Conservation (phyloP, 2,329 filamentous ascomycete genomes). For the Claviceps pusilla region DNA sequence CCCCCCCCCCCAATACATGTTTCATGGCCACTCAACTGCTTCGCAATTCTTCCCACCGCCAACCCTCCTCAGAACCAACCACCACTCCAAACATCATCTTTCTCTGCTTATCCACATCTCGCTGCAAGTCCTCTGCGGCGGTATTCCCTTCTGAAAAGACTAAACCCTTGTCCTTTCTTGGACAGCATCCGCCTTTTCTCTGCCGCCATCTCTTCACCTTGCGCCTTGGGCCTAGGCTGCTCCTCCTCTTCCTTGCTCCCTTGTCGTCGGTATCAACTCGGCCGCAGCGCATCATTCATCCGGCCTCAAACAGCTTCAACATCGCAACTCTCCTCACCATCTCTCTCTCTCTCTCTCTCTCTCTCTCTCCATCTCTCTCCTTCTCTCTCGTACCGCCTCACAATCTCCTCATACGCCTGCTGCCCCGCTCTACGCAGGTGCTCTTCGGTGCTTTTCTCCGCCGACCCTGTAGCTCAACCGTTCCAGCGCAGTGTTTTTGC, state of each 20-base stretch:
- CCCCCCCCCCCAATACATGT: neutral
- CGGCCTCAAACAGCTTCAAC: conserved; percentile 2
- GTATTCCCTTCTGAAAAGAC: neutral
- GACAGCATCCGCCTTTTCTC: neutral
- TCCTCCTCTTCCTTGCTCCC: conserved; percentile 1
- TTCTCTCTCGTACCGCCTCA: neutral
- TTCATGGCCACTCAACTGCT: neutral
- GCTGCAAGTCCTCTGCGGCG: neutral
- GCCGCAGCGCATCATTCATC: conserved; percentile 1
- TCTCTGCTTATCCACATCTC: neutral
- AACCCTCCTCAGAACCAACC: neutral
- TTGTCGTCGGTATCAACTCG: conserved; percentile 1
- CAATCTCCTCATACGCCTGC: neutral
- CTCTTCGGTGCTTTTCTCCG: neutral
- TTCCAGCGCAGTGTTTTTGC: neutral
- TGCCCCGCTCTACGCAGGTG: neutral
- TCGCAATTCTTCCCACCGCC: conserved; percentile 2
- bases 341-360: neutral
- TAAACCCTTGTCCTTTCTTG: neutral
- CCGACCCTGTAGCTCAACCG: neutral
- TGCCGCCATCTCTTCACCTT: neutral
- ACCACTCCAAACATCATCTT: neutral
- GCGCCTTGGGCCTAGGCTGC: neutral
- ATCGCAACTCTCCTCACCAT: neutral
- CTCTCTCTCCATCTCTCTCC: no score